phyloP scores from a whole-genome alignment of 2,329 filamentous ascomycete genomes.

The Knoxdaviesia proteae region DNA sequence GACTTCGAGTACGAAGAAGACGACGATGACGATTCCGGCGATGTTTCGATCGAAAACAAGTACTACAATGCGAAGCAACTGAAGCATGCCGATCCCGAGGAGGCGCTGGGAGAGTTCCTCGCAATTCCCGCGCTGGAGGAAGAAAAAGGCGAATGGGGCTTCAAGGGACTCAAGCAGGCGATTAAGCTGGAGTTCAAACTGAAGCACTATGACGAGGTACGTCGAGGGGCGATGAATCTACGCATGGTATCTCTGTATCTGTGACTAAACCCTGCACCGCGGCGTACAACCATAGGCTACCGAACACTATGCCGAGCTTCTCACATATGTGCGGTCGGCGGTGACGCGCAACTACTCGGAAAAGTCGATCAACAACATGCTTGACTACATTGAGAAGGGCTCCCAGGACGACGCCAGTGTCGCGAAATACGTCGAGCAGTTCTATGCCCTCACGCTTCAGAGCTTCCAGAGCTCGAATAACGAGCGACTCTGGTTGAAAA shows the following conservation, averaged over 20 bases:
- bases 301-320: slow-evolving; percentile 80
- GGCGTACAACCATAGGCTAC: slow-evolving; percentile 38
- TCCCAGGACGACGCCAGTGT: slow-evolving; percentile 48
- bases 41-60: slow-evolving; percentile 96
- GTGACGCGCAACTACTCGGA: slow-evolving; percentile 97
- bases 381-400: slow-evolving; percentile 94
- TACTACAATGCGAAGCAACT: slow-evolving; percentile 99
- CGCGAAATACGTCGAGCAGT: slow-evolving; percentile 72
- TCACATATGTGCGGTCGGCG: slow-evolving; percentile 92
- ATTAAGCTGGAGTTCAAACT: slow-evolving; percentile 94
- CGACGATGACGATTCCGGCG: slow-evolving; percentile 68
- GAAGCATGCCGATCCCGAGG: slow-evolving; percentile 68
- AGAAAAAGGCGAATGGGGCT: slow-evolving; percentile 96
- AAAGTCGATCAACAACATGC: slow-evolving; percentile 98
- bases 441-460: slow-evolving; percentile 81
- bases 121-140: slow-evolving; percentile 63
- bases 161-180: slow-evolving; percentile 93
- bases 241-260: not conserved
- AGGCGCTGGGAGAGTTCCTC: slow-evolving; percentile 83
- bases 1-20: slow-evolving; percentile 96
- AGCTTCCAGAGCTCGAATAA: slow-evolving; percentile 97
- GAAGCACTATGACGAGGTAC: slow-evolving; percentile 65
- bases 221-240: not conserved
- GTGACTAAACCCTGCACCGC: slow-evolving; percentile 2
- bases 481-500: slow-evolving; percentile 92